Conservation (phyloP, 2,329 filamentous ascomycete genomes). For the Scedosporium boydii region DNA sequence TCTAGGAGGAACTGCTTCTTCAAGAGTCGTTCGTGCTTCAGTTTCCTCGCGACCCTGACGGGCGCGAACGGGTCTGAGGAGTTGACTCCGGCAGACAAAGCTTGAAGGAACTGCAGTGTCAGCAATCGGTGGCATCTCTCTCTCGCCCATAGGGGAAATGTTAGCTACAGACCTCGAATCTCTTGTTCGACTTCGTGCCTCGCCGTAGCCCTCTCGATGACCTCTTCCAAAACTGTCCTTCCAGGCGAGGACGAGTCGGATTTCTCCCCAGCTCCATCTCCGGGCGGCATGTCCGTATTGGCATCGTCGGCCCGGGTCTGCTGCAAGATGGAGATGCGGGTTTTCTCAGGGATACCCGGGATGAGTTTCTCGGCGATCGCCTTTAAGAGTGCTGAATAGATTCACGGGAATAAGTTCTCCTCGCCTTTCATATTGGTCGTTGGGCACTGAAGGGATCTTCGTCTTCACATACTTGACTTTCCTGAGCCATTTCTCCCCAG, state of each 20-base stretch:
- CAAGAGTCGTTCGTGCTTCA: slow-evolving; percentile 54
- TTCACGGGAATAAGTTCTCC: background rate
- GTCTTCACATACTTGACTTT: slow-evolving; percentile 58
- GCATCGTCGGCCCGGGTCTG: slow-evolving; percentile 39
- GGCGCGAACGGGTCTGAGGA: slow-evolving; percentile 44
- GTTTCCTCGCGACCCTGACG: slow-evolving; percentile 48
- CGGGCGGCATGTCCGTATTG: slow-evolving; percentile 14
- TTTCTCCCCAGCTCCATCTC: slow-evolving; percentile 12
- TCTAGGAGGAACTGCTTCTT: slow-evolving; percentile 58
- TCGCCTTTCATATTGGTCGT: background rate
- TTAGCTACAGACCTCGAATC: slow-evolving; percentile 38
- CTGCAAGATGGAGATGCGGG: slow-evolving; percentile 58
- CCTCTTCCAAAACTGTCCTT: slow-evolving; percentile 52
- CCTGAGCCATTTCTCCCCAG: slow-evolving; percentile 74
- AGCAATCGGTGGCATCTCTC: background rate
- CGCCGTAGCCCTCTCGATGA: slow-evolving; percentile 52
- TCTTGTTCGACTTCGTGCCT: slow-evolving; percentile 50
- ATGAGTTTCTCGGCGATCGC: slow-evolving; percentile 72
- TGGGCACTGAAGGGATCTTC: background rate
- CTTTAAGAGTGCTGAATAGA: slow-evolving; percentile 51
- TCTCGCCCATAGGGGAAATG: no score
- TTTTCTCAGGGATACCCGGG: slow-evolving; percentile 60
- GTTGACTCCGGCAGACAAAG: slow-evolving; percentile 50
- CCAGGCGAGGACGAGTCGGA: slow-evolving; percentile 8
- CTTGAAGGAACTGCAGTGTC: background rate